Evolutionary conservation across 768 basidiomycete genomes (phyloP), one percentile per base, ranked within the genome.

Genomic region (Tremella yokohamensis): DNA sequence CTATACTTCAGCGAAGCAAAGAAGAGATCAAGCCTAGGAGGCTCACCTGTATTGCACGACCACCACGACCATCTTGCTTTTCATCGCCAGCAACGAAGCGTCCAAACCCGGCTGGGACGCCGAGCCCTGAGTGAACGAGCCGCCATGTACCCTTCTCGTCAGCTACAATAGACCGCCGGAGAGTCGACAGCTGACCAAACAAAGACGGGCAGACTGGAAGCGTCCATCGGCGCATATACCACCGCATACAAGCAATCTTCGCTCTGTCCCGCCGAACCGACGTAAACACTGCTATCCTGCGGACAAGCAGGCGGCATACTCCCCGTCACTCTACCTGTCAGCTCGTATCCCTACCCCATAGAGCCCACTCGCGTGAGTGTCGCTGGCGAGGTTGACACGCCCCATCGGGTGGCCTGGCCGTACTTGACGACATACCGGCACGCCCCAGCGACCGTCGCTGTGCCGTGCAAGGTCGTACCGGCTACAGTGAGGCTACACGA

Each of bases 241-340:
- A 87, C 78, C 79, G 89, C 84, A 19, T 84, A 89, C 47, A 94
- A 79, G 72, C 90, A 94, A 72, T 92, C 88, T 74, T 92, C 90
- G 0, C 79, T 54, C 73, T 81, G 76, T 78, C 82, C 3, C 75
- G 70, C n/a, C 82, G 61, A 50, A 4, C 58, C 40, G 64, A 82
- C 78, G 11, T 51, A 29, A 1, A n/a, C 38, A n/a, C 49, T 49
- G 16, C 18, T n/a, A 40, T 58, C 77, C 73, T 91, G 90, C 8
- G 87, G 85, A 72, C 90, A 93, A 8, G 84, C 81, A 3, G 84
- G 79, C 18, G 89, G 89, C 42, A 45, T 22, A 15, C n/a, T 15
- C 7, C 22, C 15, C 6, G 7, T 45, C n/a, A 18, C 42, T 4
- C 42, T 18, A 22, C 42, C 42, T 6, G 6, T 45, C n/a, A 18